These are phyloP conservation scores for Pyrenophora seminiperda DNA, from an alignment of 2,329 filamentous ascomycete genomes.

Conservation along the genomic window DNA sequence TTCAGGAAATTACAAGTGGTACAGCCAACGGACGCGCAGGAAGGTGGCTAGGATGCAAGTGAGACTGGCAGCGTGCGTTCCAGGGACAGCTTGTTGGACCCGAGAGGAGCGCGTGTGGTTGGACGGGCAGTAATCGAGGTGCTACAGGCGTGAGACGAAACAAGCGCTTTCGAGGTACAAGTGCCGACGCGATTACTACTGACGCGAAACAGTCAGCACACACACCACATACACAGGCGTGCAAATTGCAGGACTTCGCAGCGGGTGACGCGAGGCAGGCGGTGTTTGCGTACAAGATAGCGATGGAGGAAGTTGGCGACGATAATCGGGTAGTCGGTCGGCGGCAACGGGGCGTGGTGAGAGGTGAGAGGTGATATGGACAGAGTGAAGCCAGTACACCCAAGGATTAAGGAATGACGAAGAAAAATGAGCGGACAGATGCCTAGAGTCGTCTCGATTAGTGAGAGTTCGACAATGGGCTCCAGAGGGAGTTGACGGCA, in stretches of 20 bases:
- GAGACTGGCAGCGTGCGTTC: constrained; percentile 28
- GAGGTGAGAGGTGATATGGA: too few relatives aligned
- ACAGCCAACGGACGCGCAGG: constrained; percentile 29
- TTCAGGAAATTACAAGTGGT: constrained; percentile 38
- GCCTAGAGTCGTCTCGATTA: constrained; percentile 37
- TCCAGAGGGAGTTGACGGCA: constrained; percentile 28
- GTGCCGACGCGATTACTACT: constrained; percentile 41
- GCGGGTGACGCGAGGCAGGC: constrained; percentile 12
- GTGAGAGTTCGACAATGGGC: constrained; percentile 42
- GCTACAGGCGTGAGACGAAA: constrained; percentile 47
- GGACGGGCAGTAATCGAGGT: constrained; percentile 23
- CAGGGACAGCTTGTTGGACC: constrained; percentile 27
- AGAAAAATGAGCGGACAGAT: constrained; percentile 47
- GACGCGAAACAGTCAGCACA: constrained; percentile 39
- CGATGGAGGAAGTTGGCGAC: constrained; percentile 10
- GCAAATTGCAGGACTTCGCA: constrained; percentile 24
- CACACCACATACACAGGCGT: constrained; percentile 23
- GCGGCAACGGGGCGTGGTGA: constrained; percentile 23
- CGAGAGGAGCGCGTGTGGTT: constrained; percentile 9
- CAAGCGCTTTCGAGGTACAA: constrained; percentile 47
- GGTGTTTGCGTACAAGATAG: constrained; percentile 35
- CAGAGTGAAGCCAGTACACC: constrained; percentile 46
- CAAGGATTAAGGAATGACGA: constrained; percentile 46
- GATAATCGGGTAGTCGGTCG: constrained; percentile 18
- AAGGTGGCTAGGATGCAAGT: constrained; percentile 28